A percentile compares a stretch with the other conserved stretches of the same genome.
Evolutionary conservation across 192 early-diverging fungal genomes (phyloP).

Genomic region (Mortierella antarctica): DNA sequence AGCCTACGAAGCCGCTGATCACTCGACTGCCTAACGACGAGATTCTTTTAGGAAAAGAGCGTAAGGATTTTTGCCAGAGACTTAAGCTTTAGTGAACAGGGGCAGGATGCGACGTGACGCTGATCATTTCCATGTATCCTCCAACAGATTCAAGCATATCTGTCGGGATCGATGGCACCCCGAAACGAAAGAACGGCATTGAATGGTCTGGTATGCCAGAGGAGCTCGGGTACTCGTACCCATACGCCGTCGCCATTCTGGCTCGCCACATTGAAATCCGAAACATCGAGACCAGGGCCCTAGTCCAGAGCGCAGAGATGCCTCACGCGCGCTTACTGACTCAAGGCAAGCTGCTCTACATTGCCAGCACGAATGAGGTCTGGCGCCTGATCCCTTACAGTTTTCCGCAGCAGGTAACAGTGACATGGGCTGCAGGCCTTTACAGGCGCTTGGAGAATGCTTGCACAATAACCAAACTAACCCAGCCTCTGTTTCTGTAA

Average conservation of each 20-base stretch:
- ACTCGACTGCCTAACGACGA: conserved; percentile 72
- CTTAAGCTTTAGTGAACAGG: no score
- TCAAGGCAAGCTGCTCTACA: conserved; percentile 81
- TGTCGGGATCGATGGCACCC: conserved; percentile 63
- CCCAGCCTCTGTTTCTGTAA: conserved; percentile 30
- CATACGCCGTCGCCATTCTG: conserved; percentile 79
- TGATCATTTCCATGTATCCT: neutral
- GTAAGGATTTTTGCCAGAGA: conserved; percentile 36
- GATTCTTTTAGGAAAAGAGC: conserved; percentile 71
- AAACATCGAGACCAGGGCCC: conserved; percentile 81
- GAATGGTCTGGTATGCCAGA: conserved; percentile 71
- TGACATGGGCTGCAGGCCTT: neutral
- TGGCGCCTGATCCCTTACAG: conserved; percentile 77
- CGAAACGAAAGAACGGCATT: conserved; percentile 68
- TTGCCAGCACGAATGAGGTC: conserved; percentile 71
- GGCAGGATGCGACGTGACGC: neutral
- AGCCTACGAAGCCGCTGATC: conserved; percentile 66
- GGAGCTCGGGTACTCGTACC: conserved; percentile 72
- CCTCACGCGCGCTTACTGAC: conserved; percentile 70
- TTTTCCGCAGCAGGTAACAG: conserved; percentile 61
- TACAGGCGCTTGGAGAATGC: neutral
- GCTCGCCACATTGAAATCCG: conserved; percentile 83
- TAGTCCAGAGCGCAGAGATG: conserved; percentile 86
- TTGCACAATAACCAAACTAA: neutral
- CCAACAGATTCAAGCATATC: conserved; percentile 68